These are phyloP conservation scores for Schoenoplectus triqueter DNA, from an alignment of 202 grass and related monocot genomes.

Conservation along the genomic window DNA sequence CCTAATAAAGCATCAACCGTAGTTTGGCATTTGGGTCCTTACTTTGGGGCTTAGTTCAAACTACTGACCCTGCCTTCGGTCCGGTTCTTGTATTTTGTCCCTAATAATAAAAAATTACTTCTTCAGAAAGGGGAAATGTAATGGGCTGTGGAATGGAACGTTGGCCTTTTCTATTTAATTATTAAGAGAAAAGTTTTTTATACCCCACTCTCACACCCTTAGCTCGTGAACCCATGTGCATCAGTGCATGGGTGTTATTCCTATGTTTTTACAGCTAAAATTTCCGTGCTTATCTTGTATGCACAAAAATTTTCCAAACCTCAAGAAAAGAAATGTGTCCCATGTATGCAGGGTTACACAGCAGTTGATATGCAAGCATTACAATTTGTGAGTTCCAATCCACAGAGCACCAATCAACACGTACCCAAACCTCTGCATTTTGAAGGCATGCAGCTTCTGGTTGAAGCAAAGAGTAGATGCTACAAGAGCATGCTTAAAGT, in stretches of 20 bases:
- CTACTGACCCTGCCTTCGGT: too few species aligned
- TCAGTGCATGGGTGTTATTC: background rate
- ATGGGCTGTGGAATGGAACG: too few species aligned
- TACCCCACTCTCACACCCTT: too few species aligned
- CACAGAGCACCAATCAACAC: constrained; percentile 58
- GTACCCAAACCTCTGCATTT: constrained; percentile 45
- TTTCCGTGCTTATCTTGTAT: background rate
- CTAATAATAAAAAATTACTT: too few species aligned
- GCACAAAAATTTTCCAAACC: background rate
- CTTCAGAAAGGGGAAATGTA: too few species aligned
- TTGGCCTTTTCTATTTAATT: too few species aligned
- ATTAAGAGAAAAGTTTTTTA: too few species aligned
- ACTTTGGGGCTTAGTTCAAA: too few species aligned
- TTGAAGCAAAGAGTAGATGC: background rate
- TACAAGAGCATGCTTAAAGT: background rate
- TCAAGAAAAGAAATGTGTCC: background rate
- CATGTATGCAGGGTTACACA: constrained; percentile 58
- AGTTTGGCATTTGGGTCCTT: too few species aligned
- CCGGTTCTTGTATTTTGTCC: too few species aligned
- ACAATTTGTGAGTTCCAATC: constrained; percentile 62
- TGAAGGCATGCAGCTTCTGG: constrained; percentile 9
- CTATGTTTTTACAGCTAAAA: background rate
- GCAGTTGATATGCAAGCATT: constrained; percentile 62
- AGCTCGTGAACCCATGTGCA: too few species aligned
- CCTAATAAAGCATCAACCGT: too few species aligned